Evolutionary conservation across 192 early-diverging fungal species (phyloP).

Genomic region (Mortierella claussenii): DNA sequence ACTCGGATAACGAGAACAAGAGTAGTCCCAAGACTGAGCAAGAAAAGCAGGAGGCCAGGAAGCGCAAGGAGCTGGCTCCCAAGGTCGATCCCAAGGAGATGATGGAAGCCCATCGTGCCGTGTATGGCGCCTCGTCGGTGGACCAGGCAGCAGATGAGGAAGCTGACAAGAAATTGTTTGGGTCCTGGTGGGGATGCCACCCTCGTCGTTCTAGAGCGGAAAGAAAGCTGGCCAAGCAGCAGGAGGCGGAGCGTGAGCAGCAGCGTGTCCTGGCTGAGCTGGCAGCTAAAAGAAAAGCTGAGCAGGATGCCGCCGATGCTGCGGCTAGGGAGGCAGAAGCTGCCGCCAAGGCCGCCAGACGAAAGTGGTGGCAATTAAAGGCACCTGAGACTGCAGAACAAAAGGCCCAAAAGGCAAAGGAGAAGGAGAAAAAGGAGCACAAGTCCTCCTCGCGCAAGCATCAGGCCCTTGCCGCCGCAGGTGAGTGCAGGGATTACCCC

Average conservation of each 20-base stretch:
- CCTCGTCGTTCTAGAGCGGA: slow-evolving; percentile 42
- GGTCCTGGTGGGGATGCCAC: slow-evolving; percentile 51
- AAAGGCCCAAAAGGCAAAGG: slow-evolving; percentile 19
- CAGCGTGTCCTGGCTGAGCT: slow-evolving; percentile 29
- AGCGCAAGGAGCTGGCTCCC: slow-evolving; percentile 33
- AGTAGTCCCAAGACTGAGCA: slow-evolving; percentile 25
- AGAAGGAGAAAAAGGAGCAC: slow-evolving; percentile 36
- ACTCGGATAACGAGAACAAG: slow-evolving; percentile 4
- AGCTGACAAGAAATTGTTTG: slow-evolving; percentile 43
- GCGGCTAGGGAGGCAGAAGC: slow-evolving; percentile 19
- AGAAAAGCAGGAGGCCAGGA: slow-evolving; percentile 19
- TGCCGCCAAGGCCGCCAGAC: slow-evolving; percentile 32
- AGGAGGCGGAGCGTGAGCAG: slow-evolving; percentile 39
- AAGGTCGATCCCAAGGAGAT: slow-evolving; percentile 54
- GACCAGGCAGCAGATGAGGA: slow-evolving; percentile 20
- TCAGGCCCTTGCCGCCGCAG: slow-evolving; percentile 51
- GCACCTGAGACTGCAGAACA: slow-evolving; percentile 18
- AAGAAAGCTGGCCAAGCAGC: slow-evolving; percentile 44
- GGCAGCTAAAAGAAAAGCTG: slow-evolving; percentile 27
- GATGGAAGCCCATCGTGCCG: slow-evolving; percentile 37
- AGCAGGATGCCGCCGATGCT: slow-evolving; percentile 35
- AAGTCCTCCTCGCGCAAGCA: slow-evolving; percentile 30
- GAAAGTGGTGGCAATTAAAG: slow-evolving; percentile 41
- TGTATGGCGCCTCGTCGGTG: slow-evolving; percentile 7
- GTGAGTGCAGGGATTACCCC: slow-evolving; percentile 9